These are phyloP conservation scores for Tulasnella sp. DNA, from an alignment of 768 basidiomycete genomes.

Conservation along the genomic window DNA sequence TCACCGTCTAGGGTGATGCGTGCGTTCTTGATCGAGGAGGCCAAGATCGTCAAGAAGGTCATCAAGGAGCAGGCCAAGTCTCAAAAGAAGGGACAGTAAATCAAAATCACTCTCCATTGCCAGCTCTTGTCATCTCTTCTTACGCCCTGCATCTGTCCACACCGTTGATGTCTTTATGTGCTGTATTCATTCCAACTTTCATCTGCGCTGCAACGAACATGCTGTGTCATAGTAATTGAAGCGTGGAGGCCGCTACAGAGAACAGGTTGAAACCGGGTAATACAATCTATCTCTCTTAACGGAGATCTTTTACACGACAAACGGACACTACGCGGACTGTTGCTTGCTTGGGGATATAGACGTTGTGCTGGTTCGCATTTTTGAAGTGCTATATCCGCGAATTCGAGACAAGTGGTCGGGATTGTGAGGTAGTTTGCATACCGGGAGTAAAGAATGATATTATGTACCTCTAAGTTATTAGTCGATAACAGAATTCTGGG, in stretches of 20 bases:
- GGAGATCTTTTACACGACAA: no score
- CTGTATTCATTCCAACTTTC: background rate
- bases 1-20: slow-evolving; percentile 66
- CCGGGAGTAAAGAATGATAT: background rate
- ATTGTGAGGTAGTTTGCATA: background rate
- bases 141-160: background rate
- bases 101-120: background rate
- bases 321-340: no score
- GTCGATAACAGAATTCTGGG: background rate
- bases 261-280: no score
- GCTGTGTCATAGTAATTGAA: no score
- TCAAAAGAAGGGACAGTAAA: slow-evolving; percentile 1
- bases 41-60: slow-evolving; percentile 99
- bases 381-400: background rate
- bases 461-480: background rate
- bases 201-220: background rate
- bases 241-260: no score
- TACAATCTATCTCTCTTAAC: no score
- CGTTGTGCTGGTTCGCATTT: background rate
- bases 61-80: slow-evolving; percentile 68
- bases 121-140: background rate
- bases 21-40: slow-evolving; percentile 98
- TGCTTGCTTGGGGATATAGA: no score
- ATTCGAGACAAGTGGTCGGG: background rate
- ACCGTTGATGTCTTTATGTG: background rate